Conservation (phyloP, 164 flowering plant genomes). For the Stephania japonica region DNA sequence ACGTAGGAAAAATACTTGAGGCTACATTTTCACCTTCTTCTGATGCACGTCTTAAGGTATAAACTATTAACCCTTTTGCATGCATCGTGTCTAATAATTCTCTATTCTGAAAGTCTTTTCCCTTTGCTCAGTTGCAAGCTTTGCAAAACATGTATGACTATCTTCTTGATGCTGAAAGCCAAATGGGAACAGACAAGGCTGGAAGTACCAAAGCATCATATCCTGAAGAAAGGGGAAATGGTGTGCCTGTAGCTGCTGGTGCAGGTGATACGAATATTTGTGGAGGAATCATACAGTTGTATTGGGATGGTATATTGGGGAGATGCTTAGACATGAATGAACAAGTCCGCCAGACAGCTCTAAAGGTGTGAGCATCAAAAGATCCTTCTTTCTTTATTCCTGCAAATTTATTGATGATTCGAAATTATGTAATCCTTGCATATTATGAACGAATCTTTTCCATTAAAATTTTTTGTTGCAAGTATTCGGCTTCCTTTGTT, state of each 20-base stretch:
- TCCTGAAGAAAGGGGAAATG: constrained; percentile 38
- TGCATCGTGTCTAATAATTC: background rate
- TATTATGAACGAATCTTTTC: background rate
- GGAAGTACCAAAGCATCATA: constrained; percentile 22
- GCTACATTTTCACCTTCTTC: constrained; percentile 58
- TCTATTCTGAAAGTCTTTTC: constrained; percentile 11
- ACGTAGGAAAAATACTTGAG: constrained; percentile 67
- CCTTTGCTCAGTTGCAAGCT: constrained; percentile 66
- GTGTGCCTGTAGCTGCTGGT: constrained; percentile 95
- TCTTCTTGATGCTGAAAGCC: constrained; percentile 90
- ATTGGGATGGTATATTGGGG: constrained; percentile 72
- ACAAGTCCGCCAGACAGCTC: constrained; percentile 73
- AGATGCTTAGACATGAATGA: constrained; percentile 78
- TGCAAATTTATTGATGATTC: background rate
- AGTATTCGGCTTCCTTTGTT: background rate
- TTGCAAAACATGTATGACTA: constrained; percentile 87
- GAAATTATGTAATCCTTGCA: background rate
- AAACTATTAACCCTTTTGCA: background rate
- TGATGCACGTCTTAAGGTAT: constrained; percentile 80
- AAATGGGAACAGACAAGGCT: constrained; percentile 56
- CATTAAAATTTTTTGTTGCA: background rate
- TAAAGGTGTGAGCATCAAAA: constrained; percentile 51
- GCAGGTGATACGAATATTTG: constrained; percentile 97
- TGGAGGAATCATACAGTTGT: constrained; percentile 90
- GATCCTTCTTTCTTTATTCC: background rate